A percentile compares a stretch with the other conserved stretches of the same genome.
Conservation (phyloP, 2,329 filamentous ascomycete species). For the Ilyonectria sp. region DNA sequence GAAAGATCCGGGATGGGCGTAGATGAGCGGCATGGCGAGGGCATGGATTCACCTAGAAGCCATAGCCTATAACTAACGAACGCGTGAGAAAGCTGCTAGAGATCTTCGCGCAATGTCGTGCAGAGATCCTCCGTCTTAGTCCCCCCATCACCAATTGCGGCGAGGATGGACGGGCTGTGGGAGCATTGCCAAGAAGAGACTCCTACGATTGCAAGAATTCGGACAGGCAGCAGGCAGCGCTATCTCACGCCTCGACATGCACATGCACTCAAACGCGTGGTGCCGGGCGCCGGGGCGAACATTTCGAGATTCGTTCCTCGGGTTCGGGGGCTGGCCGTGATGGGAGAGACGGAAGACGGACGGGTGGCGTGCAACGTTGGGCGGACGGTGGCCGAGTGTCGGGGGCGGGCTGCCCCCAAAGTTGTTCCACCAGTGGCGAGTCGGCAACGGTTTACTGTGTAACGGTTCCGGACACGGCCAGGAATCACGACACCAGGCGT, state of each 20-base stretch:
- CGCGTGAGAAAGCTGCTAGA: neutral
- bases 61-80: no score
- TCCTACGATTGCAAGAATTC: neutral
- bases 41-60: neutral
- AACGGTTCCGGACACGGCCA: neutral
- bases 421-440: conserved; percentile 42
- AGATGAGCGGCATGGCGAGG: neutral
- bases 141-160: neutral
- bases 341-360: conserved; percentile 1
- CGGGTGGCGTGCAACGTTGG: conserved; percentile 21
- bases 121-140: conserved; percentile 1
- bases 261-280: neutral
- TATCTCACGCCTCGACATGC: neutral
- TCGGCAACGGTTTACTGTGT: conserved; percentile 14
- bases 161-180: neutral
- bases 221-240: neutral
- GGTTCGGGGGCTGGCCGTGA: conserved; percentile 21
- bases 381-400: conserved; percentile 33
- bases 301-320: conserved; percentile 14
- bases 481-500: neutral
- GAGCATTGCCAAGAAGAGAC: neutral
- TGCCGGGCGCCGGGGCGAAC: neutral
- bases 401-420: conserved; percentile 41
- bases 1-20: conserved; percentile 2
- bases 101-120: neutral